phyloP scores from a whole-genome alignment of 2,329 filamentous ascomycete genomes.

The Leptodontidium sp. region DNA sequence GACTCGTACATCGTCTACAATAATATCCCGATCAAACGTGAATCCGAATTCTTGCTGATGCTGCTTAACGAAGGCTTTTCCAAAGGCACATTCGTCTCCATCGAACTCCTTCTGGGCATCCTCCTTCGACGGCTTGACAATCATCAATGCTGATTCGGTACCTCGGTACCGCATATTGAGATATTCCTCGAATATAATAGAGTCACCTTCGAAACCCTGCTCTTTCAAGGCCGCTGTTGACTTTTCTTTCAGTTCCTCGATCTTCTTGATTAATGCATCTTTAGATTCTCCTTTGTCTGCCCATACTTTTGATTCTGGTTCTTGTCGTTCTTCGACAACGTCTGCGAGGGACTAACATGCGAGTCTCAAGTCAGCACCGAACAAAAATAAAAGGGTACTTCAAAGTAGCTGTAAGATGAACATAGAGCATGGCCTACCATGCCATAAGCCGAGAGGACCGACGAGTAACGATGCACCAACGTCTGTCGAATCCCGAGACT shows the following conservation, averaged over 20 bases:
- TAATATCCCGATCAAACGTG: slow-evolving; percentile 86
- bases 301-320: slow-evolving; percentile 73
- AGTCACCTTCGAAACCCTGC: slow-evolving; percentile 79
- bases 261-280: slow-evolving; percentile 72
- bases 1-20: slow-evolving; percentile 88
- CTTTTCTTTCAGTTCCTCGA: slow-evolving; percentile 81
- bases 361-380: neutral
- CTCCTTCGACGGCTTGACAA: slow-evolving; percentile 74
- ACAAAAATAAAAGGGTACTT: neutral
- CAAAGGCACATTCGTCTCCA: slow-evolving; percentile 82
- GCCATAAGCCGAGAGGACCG: slow-evolving; percentile 87
- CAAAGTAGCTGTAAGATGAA: neutral
- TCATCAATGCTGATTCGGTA: slow-evolving; percentile 91
- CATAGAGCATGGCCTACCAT: slow-evolving; percentile 61
- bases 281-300: slow-evolving; percentile 64
- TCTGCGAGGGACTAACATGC: slow-evolving; percentile 70
- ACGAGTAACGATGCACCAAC: slow-evolving; percentile 86
- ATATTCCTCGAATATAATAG: slow-evolving; percentile 89
- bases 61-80: slow-evolving; percentile 82
- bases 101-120: slow-evolving; percentile 66
- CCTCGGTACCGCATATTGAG: slow-evolving; percentile 93
- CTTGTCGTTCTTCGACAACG: slow-evolving; percentile 90
- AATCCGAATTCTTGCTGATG: slow-evolving; percentile 96
- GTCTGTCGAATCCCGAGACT: slow-evolving; percentile 87
- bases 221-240: slow-evolving; percentile 72